Base-by-base conservation (phyloP, 495 filamentous ascomycete genomes). In the Aspergillus panamensis region DNA sequence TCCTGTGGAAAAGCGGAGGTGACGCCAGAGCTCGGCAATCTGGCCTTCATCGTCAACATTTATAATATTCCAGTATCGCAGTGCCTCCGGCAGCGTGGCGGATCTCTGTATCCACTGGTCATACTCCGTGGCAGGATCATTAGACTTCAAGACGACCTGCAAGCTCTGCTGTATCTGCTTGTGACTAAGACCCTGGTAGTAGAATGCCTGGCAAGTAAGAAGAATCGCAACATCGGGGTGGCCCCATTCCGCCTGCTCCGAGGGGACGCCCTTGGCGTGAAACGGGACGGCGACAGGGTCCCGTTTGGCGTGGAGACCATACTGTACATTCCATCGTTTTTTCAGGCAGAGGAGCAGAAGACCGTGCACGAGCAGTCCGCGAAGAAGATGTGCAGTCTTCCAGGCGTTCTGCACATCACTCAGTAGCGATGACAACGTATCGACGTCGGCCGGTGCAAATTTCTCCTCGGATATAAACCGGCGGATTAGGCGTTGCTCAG, bases 321-420 rank as follows among this genome's bases (percentile, higher is more conserved):
- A 91, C 40, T 89, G 79, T 6, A 91, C 87, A 17, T 80, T 72
- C 82, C 83, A 90, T 4, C 88, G 72, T 63, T 89, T 89, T 17
- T 84, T 76, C 0, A 90, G 70, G 0, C 69, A 76, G 43, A 88
- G 85, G 0, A 62, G 44, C 1, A 90, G 64, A 3, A 90, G 75
- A 0, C 81, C 78, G 20, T 70, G 69, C 0, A 82, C 84, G 8
- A 91, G 61, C 0, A 91, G 67, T 0, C 87, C 87, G 8, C 84
- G 72, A 0, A 89, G 66, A 1, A 90, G 68, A 6, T 88, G 69
- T 0, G 89, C 53, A 39, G 16, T 60, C 32, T 64, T 64, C 6
- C 17, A 16, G 3, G 17, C 20, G 6, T 53, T 9, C 9, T 29
- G 49, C 29, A 9, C 39, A 30, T 40, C 47, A 0, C 43, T 25